Percentiles rank a stretch among this genome's conserved stretches.
phyloP scores from a whole-genome alignment of 176 grass and related monocot species.

The Zoysia japonica region DNA sequence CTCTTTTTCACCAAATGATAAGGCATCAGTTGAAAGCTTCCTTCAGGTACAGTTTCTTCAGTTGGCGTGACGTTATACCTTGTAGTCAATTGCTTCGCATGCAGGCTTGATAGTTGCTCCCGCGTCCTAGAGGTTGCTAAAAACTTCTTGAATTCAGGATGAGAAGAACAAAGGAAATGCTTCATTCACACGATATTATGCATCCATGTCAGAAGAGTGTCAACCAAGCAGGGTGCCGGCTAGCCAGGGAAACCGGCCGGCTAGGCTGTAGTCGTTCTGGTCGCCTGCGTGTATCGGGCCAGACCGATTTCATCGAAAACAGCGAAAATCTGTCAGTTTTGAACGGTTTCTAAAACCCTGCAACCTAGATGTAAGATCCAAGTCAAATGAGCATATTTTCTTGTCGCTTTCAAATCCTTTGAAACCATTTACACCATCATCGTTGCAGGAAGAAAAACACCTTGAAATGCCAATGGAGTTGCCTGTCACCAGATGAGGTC shows the following conservation, averaged over 20 bases:
- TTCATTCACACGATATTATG: constrained; percentile 65
- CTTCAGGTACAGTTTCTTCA: constrained; percentile 55
- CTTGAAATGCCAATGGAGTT: background rate
- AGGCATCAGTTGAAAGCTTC: constrained; percentile 63
- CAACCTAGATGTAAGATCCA: constrained; percentile 27
- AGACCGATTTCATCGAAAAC: too few species aligned
- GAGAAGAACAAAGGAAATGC: constrained; percentile 44
- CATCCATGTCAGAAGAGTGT: constrained; percentile 48
- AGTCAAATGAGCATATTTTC: background rate
- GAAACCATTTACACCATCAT: background rate
- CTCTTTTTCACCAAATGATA: constrained; percentile 87
- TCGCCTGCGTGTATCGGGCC: too few species aligned
- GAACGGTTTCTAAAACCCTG: too few species aligned
- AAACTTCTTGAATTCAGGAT: constrained; percentile 47
- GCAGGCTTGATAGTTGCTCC: background rate
- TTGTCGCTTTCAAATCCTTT: background rate
- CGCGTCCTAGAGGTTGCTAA: background rate
- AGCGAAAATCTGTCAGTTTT: too few species aligned
- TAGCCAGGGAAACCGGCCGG: too few species aligned
- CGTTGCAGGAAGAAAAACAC: constrained; percentile 29
- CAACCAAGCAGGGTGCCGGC: background rate
- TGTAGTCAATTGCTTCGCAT: background rate
- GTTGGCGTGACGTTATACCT: background rate
- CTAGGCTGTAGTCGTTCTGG: too few species aligned
- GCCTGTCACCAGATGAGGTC: background rate